These are phyloP conservation scores for Ceratobasidium sp. DNA, from an alignment of 1,284 basidiomycete genomes.

Conservation along the genomic window DNA sequence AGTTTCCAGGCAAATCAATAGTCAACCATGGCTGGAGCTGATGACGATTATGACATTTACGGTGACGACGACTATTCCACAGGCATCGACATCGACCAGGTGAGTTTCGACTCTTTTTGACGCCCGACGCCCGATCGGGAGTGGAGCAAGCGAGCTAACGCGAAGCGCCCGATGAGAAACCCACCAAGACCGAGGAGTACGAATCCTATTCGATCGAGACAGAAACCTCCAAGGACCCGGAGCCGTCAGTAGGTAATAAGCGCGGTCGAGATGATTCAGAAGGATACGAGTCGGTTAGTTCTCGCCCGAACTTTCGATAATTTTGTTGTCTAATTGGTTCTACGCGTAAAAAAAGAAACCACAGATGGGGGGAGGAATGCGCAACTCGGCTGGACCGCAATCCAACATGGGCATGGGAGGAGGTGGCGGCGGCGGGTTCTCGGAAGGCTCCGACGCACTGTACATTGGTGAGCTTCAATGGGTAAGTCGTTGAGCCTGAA, in stretches of 20 bases:
- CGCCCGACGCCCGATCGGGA: slow-evolving; percentile 1
- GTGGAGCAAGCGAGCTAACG: slow-evolving; percentile 3
- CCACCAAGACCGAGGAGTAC: slow-evolving; percentile 10
- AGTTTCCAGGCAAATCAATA: slow-evolving; percentile 13
- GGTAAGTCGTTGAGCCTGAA: slow-evolving; percentile 65
- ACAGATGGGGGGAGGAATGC: slow-evolving; percentile 27
- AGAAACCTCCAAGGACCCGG: slow-evolving; percentile 20
- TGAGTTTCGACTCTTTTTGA: slow-evolving; percentile 13
- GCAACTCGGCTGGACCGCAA: slow-evolving; percentile 10
- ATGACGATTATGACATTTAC: slow-evolving; percentile 43
- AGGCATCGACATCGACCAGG: slow-evolving; percentile 21
- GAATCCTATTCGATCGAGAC: slow-evolving; percentile 33
- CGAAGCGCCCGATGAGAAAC: slow-evolving; percentile 27
- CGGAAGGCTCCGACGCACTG: slow-evolving; percentile 63
- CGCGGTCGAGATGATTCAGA: slow-evolving; percentile 36
- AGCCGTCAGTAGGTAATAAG: slow-evolving; percentile 30
- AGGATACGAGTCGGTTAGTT: slow-evolving; percentile 31
- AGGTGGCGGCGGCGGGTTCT: slow-evolving; percentile 22
- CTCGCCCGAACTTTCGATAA: no score
- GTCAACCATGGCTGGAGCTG: slow-evolving; percentile 35
- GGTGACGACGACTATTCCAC: slow-evolving; percentile 41
- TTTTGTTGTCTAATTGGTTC: no score
- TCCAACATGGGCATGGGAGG: slow-evolving; percentile 20
- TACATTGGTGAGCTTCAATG: slow-evolving; percentile 93
- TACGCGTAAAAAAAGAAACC: slow-evolving; percentile 30